Base-by-base conservation (phyloP, 164 flowering plant genomes). In the Berberis vulgaris region DNA sequence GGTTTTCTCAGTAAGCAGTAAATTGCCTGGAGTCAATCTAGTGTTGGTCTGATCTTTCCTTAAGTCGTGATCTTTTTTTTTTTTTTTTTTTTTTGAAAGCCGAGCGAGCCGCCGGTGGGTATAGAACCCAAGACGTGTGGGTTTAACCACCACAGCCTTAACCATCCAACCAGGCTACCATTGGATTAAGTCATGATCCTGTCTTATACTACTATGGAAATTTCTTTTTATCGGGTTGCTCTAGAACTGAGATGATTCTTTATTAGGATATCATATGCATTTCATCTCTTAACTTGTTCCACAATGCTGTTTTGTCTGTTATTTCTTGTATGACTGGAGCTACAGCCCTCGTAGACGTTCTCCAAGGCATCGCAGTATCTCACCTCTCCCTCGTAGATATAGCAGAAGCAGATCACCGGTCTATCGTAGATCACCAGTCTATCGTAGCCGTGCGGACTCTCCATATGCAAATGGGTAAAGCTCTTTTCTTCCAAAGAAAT, bases 341-440 rank as follows among this genome's bases (percentile, higher is more conserved):
- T 82, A 82, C 75, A 91, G 96, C 67, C 98, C 96, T 26, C 96
- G 90, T 53, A 90, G 78, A 6, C 82, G 82, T 50, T 84, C 91
- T 43, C 96, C 96, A 43, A 77, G 80, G 56, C 88, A 83, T 50
- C 90, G 86, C 53, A 91, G 94, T 66, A 12, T 67, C 53, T 81
- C 92, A 44, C 92, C 98, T 41, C 26, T 26, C 26, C 64, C 50
- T 64, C 94, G 82, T 67, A 81, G 84, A 0, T 86, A 84, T 66
- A 86, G 89, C 77, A 76, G 74, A 64, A 88, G 96, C 80, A 81
- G 85, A 73, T 88, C 96, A 53, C 96, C 97, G 53, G 26, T 26
- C 26, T 26, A 26, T 26, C 26, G 26, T 26, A 26, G 26, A 26
- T 26, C 26, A 26, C 74, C 69, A 12, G 80, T 80, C 66, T 63